Evolutionary conservation across 495 filamentous ascomycete genomes (phyloP).

Genomic region (Aspergillus baeticus): DNA sequence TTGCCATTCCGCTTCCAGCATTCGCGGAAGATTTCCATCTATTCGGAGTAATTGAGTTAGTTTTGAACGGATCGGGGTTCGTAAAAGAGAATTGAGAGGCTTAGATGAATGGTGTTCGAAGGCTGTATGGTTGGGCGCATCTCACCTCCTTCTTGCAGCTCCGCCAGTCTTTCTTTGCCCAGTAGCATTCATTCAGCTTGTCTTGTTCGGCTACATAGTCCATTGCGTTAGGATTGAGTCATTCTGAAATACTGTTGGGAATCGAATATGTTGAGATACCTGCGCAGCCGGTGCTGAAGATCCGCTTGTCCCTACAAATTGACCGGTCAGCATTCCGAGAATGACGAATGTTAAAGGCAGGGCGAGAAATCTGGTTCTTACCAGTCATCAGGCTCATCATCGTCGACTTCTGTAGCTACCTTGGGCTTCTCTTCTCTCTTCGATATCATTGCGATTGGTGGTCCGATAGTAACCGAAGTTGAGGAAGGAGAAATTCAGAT

Average conservation of each 20-base stretch:
- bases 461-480: slow-evolving; percentile 5
- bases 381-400: slow-evolving; percentile 96
- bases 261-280: slow-evolving; percentile 49
- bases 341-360: slow-evolving; percentile 1
- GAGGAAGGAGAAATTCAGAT: neutral
- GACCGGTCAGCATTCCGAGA: slow-evolving; percentile 4
- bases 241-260: neutral
- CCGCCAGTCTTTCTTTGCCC: slow-evolving; percentile 94
- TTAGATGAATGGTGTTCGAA: neutral
- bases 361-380: slow-evolving; percentile 37
- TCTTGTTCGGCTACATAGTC: slow-evolving; percentile 69
- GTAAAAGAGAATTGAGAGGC: neutral
- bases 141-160: slow-evolving; percentile 85
- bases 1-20: slow-evolving; percentile 96
- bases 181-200: slow-evolving; percentile 93
- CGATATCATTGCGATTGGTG: slow-evolving; percentile 32
- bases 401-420: slow-evolving; percentile 49
- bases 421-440: slow-evolving; percentile 36
- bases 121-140: neutral
- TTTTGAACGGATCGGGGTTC: neutral
- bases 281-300: slow-evolving; percentile 93
- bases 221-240: neutral
- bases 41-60: neutral
- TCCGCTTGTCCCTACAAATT: slow-evolving; percentile 80
- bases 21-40: slow-evolving; percentile 91